Evolutionary conservation across 768 basidiomycete genomes (phyloP), one percentile per base, ranked within the genome.

Genomic region (Suillus americanus): DNA sequence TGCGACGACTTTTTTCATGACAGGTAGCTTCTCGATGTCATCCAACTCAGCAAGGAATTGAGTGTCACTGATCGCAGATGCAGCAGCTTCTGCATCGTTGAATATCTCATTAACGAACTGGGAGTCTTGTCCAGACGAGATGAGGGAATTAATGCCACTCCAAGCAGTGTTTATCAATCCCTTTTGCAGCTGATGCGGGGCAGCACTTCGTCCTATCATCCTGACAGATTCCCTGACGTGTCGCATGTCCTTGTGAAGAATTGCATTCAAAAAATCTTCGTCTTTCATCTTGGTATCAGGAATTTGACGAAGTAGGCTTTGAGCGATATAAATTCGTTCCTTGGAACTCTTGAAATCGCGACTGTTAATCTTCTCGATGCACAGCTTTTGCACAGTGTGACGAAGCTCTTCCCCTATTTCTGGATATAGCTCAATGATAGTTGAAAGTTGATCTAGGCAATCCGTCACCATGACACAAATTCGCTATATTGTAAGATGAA

Each of bases 281-380:
- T 10, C 50, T 60, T 8, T 18, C 13, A 62, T 30, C 25, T 65
- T 60, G 3, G 67, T 9, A 9, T 60, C 51, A 1, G 54, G 30
- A 5, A 66, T n/a, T 8, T 64, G 54, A 0, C 48, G 12, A 5
- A 0, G 0, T 1, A 75, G 23, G 20, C 55, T 64, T 33, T 65
- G 66, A 35, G 67, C 63, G 2, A 67, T 3, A 25, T 46, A 33
- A 18, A 75, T 55, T 10, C 63, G 71, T 0, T 68, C 45, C 60
- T 77, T 75, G n/a, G 40, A 30, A 5, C 0, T 1, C 41, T 18
- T 61, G 61, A 69, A 72, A 0, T 71, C 71, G 2, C 1, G 10
- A 25, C 64, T 23, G 4, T 33, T 2, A 3, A 75, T 74, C 0
- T 28, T 40, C 9, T 3, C 35, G 8, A 35, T 28, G 12, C 68